phyloP scores from a whole-genome alignment of 2,329 filamentous ascomycete species.

The Cercospora sp. region DNA sequence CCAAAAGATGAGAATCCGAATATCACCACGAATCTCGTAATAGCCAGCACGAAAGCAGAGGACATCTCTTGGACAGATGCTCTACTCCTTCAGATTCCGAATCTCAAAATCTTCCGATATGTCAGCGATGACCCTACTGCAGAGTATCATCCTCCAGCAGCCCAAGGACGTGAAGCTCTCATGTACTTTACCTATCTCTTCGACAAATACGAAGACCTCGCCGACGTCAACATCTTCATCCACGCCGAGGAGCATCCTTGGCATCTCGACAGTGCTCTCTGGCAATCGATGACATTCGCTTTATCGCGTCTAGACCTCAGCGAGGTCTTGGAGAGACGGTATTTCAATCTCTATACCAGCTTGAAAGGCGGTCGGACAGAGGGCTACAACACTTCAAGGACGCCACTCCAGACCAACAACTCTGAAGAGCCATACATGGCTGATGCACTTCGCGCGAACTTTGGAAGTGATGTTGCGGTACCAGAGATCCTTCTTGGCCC shows the following conservation, averaged over 20 bases:
- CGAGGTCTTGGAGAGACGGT: slow-evolving; percentile 13
- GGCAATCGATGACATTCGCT: slow-evolving; percentile 18
- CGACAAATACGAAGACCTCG: slow-evolving; percentile 60
- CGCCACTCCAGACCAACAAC: slow-evolving; percentile 14
- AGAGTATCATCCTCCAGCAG: slow-evolving; percentile 51
- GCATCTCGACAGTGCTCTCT: slow-evolving; percentile 21
- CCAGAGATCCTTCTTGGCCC: slow-evolving; percentile 21
- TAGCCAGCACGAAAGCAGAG: slow-evolving; percentile 21
- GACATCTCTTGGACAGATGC: slow-evolving; percentile 25
- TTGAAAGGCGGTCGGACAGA: slow-evolving; percentile 20
- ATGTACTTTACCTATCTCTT: slow-evolving; percentile 62
- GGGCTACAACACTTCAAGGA: slow-evolving; percentile 23
- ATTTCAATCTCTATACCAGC: slow-evolving; percentile 26
- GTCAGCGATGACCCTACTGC: slow-evolving; percentile 36
- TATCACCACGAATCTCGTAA: slow-evolving; percentile 19
- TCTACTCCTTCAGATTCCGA: slow-evolving; percentile 16
- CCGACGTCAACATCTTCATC: slow-evolving; percentile 61
- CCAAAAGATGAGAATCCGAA: background rate
- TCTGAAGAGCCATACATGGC: slow-evolving; percentile 23
- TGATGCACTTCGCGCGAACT: slow-evolving; percentile 18
- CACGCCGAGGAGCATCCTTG: slow-evolving; percentile 45
- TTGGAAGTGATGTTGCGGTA: slow-evolving; percentile 18
- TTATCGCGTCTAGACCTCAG: slow-evolving; percentile 20
- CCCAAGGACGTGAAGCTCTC: slow-evolving; percentile 63
- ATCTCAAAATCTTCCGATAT: slow-evolving; percentile 27